phyloP scores from a whole-genome alignment of 768 basidiomycete species.

The Tricholoma flavovirens region DNA sequence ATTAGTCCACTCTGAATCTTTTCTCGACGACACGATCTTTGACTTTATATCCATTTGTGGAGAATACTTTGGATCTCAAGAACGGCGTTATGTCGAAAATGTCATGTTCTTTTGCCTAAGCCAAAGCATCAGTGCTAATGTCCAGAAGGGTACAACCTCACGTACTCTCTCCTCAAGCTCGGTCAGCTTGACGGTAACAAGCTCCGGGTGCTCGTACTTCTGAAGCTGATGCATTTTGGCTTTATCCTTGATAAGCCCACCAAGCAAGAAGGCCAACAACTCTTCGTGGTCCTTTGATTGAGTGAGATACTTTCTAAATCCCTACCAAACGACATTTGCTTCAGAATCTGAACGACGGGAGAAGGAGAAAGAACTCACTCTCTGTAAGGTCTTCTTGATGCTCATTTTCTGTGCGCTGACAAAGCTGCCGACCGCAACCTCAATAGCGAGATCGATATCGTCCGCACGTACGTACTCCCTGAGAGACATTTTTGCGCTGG shows the following conservation, averaged over 20 bases:
- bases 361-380: constrained; percentile 47
- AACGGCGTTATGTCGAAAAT: constrained; percentile 89
- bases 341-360: not conserved
- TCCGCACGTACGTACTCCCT: constrained; percentile 94
- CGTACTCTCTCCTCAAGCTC: constrained; percentile 87
- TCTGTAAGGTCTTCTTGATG: constrained; percentile 95
- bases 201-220: constrained; percentile 69
- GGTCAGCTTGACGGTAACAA: constrained; percentile 66
- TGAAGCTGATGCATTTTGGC: constrained; percentile 79
- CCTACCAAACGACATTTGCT: constrained; percentile 36
- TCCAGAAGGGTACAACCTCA: constrained; percentile 5
- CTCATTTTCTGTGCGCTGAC: constrained; percentile 97
- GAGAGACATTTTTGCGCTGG: constrained; percentile 96
- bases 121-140: constrained; percentile 2
- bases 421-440: constrained; percentile 91
- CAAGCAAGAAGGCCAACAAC: constrained; percentile 88
- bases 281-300: constrained; percentile 96
- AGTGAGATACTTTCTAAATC: constrained; percentile 96
- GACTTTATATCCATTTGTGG: constrained; percentile 82
- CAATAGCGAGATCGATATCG: constrained; percentile 96
- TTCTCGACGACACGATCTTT: constrained; percentile 68
- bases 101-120: constrained; percentile 91
- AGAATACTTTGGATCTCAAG: constrained; percentile 78
- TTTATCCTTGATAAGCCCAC: constrained; percentile 89
- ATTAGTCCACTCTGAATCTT: constrained; percentile 47